These are phyloP conservation scores for Paralagenidium karlingii DNA, from an alignment of 352 stramenopile species.

Conservation along the genomic window DNA sequence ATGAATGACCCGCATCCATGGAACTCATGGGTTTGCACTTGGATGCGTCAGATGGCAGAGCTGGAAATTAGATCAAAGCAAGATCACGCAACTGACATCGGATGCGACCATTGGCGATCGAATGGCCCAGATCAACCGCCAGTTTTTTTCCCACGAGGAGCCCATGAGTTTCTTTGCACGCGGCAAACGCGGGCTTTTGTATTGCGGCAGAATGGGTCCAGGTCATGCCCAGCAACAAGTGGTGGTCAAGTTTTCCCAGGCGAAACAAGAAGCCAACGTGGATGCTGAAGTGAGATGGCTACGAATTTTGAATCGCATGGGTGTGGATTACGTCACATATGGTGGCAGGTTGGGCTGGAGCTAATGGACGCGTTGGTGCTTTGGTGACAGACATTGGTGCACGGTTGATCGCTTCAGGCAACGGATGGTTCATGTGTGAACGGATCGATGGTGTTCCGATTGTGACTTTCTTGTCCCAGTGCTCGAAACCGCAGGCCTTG, in stretches of 20 bases:
- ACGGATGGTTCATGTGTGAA: slow-evolving; percentile 51
- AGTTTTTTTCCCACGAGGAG: slow-evolving; percentile 5
- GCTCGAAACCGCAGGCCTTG: neutral
- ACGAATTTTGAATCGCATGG: slow-evolving; percentile 39
- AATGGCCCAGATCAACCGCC: slow-evolving; percentile 7
- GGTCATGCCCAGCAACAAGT: slow-evolving; percentile 6
- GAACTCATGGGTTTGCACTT: no score
- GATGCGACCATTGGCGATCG: slow-evolving; percentile 1
- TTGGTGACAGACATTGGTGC: no score
- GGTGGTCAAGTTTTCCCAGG: slow-evolving; percentile 32
- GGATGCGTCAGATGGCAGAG: slow-evolving; percentile 36
- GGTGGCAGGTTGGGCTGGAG: no score
- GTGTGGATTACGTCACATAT: no score
- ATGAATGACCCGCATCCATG: no score
- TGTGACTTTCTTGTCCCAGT: no score
- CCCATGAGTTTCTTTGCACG: slow-evolving; percentile 47
- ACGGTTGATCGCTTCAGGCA: slow-evolving; percentile 18
- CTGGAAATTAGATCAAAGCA: slow-evolving; percentile 40
- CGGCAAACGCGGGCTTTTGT: slow-evolving; percentile 50
- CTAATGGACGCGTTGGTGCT: no score
- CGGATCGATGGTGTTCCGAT: slow-evolving; percentile 37
- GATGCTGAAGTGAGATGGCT: slow-evolving; percentile 46
- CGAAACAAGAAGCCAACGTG: slow-evolving; percentile 17
- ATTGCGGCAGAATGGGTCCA: slow-evolving; percentile 16
- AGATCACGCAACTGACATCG: slow-evolving; percentile 40